These are phyloP conservation scores for Quercus ilex DNA, from an alignment of 306 rosid species.

Conservation along the genomic window DNA sequence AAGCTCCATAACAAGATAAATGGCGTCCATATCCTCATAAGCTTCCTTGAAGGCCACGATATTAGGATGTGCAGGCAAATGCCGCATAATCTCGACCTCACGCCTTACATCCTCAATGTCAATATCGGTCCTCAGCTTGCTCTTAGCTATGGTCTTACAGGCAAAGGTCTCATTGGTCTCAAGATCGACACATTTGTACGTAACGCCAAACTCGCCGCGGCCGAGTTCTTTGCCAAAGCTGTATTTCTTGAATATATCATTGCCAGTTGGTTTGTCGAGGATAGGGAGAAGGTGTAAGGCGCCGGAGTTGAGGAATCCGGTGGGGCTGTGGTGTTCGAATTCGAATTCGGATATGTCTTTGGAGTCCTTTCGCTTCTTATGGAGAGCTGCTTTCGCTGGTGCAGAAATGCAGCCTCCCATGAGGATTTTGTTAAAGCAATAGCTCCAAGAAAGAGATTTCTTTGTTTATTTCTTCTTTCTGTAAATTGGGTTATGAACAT, in stretches of 20 bases:
- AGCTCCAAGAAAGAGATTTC: too few relatives aligned
- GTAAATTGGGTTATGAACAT: background rate
- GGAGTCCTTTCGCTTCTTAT: conserved; percentile 17
- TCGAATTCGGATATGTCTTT: background rate
- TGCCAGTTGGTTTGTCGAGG: conserved; percentile 41
- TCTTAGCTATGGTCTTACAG: conserved; percentile 74
- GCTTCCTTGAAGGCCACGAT: conserved; percentile 79
- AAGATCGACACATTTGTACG: conserved; percentile 41
- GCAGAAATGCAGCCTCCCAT: conserved; percentile 91
- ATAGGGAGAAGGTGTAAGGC: conserved; percentile 19
- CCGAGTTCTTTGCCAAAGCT: conserved; percentile 69
- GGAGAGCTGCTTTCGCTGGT: conserved; percentile 28
- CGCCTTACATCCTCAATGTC: conserved; percentile 79
- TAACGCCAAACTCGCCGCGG: conserved; percentile 85
- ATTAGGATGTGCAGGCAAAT: conserved; percentile 71
- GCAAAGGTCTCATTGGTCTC: conserved; percentile 49
- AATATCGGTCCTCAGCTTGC: conserved; percentile 73
- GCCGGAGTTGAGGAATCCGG: conserved; percentile 11
- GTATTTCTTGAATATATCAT: conserved; percentile 47
- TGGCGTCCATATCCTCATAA: conserved; percentile 76
- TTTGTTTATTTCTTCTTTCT: background rate
- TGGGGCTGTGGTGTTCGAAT: background rate
- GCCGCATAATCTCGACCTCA: conserved; percentile 84
- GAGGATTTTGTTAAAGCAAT: conserved; percentile 19
- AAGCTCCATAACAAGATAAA: conserved; percentile 87